Evolutionary conservation across 176 grass and related monocot genomes (phyloP), one percentile per base, ranked within the genome.

Genomic region (Avena atlantica): DNA sequence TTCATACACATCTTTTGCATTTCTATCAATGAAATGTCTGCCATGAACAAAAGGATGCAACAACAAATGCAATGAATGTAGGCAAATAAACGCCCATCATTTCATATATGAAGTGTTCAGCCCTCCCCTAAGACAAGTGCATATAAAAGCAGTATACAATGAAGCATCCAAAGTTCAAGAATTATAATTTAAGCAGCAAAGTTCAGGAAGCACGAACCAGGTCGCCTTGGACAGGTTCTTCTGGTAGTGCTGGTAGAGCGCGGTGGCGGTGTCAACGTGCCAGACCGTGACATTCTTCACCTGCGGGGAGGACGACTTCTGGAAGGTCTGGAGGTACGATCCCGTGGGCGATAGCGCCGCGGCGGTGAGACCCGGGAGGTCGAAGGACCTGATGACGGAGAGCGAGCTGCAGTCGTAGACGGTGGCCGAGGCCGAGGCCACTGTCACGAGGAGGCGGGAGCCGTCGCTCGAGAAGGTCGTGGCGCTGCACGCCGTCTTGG

Each of bases 211-310:
- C 81, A 86, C 81, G 67, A 52, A 98, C 96, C 96, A 98, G 62
- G 89, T 91, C 20, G 88, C 85, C 86, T 96, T 96, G 19, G 93
- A 94, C 86, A 94, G 94, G 82, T 91, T 95, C 86, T 96, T 98
- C 92, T 98, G 93, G 74, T 83, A 90, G 58, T 92, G 88, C 52
- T 95, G 93, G 83, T 92, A 94, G 53, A 92, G 84, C 31, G 87
- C 82, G 6, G 86, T 27, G 73, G 86, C 87, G 63, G 74, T 94
- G 55, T 86, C 78, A 53, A 98, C 83, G 59, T 89, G 82, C 96
- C 93, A 94, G 74, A 98, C 79, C 14, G 88, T 79, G 74, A 98
- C 90, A 88, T 98, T 98, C 80, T 98, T 98, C 78, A 92, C 93
- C 82, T 95, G 92, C 14, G 92, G 92, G 10, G 92, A 92, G 44